Evolutionary conservation across 1,284 basidiomycete species (phyloP).

Genomic region (Melanopsichium pennsylvanicum): DNA sequence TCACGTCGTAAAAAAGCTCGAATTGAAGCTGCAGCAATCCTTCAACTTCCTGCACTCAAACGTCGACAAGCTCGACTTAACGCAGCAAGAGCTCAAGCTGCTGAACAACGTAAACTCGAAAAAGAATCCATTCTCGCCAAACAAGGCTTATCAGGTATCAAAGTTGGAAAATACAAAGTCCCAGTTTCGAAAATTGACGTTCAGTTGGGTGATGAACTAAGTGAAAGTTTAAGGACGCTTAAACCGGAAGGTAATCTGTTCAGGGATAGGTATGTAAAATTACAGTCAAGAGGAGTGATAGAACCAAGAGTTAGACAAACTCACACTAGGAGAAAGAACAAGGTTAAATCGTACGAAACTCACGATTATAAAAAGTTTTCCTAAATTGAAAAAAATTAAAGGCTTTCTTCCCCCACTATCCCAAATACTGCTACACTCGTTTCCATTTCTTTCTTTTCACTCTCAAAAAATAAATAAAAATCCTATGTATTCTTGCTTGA

Average conservation of each 20-base stretch:
- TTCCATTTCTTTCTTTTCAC: too few relatives aligned
- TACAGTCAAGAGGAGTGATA: slow-evolving; percentile 79
- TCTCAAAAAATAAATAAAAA: too few relatives aligned
- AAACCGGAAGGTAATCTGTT: slow-evolving; percentile 94
- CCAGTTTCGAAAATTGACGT: slow-evolving; percentile 70
- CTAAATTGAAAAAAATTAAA: too few relatives aligned
- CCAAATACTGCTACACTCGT: too few relatives aligned
- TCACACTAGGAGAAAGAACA: slow-evolving; percentile 17
- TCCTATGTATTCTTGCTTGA: too few relatives aligned
- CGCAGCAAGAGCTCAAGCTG: slow-evolving; percentile 27
- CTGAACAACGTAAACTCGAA: slow-evolving; percentile 21
- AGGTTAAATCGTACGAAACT: slow-evolving; percentile 38
- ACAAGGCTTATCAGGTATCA: slow-evolving; percentile 47
- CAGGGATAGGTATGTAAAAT: slow-evolving; percentile 82
- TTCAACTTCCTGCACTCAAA: slow-evolving; percentile 38
- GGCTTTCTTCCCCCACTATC: too few relatives aligned
- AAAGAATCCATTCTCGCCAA: slow-evolving; percentile 29
- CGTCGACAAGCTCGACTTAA: slow-evolving; percentile 22
- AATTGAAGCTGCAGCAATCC: slow-evolving; percentile 35
- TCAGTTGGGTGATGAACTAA: slow-evolving; percentile 89
- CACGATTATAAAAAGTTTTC: slow-evolving; percentile 51
- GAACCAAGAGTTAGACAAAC: slow-evolving; percentile 72
- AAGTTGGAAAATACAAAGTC: slow-evolving; percentile 49
- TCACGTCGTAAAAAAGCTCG: slow-evolving; percentile 37
- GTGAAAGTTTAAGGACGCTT: slow-evolving; percentile 82